Evolutionary conservation across 2,329 filamentous ascomycete genomes (phyloP), one percentile per base, ranked within the genome.

Genomic region (Penicillium decumbens): DNA sequence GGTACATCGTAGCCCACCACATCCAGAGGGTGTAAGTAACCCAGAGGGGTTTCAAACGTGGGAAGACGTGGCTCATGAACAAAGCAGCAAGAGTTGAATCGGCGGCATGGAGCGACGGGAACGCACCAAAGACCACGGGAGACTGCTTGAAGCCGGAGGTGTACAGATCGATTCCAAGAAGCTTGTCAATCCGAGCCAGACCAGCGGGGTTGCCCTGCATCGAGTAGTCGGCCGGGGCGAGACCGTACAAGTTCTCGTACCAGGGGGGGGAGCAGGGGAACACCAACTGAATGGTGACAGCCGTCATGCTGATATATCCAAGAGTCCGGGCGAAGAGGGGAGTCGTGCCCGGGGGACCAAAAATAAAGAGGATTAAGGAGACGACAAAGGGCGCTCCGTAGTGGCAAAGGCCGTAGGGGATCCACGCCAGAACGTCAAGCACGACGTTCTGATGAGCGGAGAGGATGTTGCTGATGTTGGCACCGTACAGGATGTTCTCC

Each of bases 1-100:
- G 81, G 67, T 97, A 96, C 89, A 97, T 95, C 60, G 92, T 97
- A 10, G 91, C 88, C 90, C 92, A 97, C 88, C 90, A 96, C 63
- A 96, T 84, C 92, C 92, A 96, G 66, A 87, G 80, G 39, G 87
- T 87, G 71, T 96, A 97, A 56, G 81, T 78, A 56, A 91, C 80
- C 72, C 95, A 95, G 45, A 93, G 72, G 10, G 85, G 83, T 58
- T 87, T 84, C 58, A 95, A 80, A 53, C 82, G 83, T 4, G 92
- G 92, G 77, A 97, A 96, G 68, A 88, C 84, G 72, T 95, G 86
- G 71, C 86, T 88, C 84, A 97, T 88, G 77, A 96, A 95, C 13
- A 96, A 79, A 20, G 89, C 90, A 70, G 95, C 89, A 47, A 95
- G 79, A 4, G 90, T 91, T 7, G 91, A 90, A 68, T 89, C 90